Base-by-base conservation (phyloP, 2,329 filamentous ascomycete genomes). In the Sclerotiophoma versabilis region DNA sequence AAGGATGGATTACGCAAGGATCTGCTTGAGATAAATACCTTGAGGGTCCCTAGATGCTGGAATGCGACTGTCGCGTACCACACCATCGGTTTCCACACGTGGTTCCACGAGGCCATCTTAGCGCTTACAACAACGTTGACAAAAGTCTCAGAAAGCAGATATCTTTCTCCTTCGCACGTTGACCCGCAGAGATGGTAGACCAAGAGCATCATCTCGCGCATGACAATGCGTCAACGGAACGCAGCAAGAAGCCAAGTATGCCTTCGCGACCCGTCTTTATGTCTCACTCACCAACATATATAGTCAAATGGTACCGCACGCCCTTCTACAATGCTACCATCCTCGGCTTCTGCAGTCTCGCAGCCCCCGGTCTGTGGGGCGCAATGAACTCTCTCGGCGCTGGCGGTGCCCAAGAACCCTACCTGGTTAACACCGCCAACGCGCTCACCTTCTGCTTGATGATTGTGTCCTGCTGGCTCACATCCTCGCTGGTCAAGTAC, bases 271-370 rank as follows among this genome's bases (percentile, higher is more conserved):
- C 2, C 29, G 12, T 41, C 9, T 11, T 7, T 9, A n/a, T 12
- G 14, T 10, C 5, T 2, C 12, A n/a, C 22, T 38, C 20, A 38
- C 26, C 4, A 27, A n/a, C 27, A 33, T n/a, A 14, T 14, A 38
- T 14, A 84, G 83, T 83, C 11, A 84, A 81, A 79, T 89, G 87
- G 87, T 83, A 90, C 66, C 83, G 86, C 20, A 87, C 86, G 1
- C 88, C 87, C 0, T 87, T 88, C 60, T 91, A 84, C 76, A 90
- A 91, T 75, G 85, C 87, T 46, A 82, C 86, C 23, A 82, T 91
- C 33, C 82, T 91, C 1, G 88, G 88, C 0, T 71, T 90, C 10
- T 89, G 86, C 73, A 89, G 88, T 65, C 83, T 91, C 54, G 77
- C 85, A 2, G 87, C 87, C 0, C 62, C 62, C 10, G 60, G 60